Evolutionary conservation across 371 early-diverging fungal genomes (phyloP).

Genomic region (Lichtheimia ornata): DNA sequence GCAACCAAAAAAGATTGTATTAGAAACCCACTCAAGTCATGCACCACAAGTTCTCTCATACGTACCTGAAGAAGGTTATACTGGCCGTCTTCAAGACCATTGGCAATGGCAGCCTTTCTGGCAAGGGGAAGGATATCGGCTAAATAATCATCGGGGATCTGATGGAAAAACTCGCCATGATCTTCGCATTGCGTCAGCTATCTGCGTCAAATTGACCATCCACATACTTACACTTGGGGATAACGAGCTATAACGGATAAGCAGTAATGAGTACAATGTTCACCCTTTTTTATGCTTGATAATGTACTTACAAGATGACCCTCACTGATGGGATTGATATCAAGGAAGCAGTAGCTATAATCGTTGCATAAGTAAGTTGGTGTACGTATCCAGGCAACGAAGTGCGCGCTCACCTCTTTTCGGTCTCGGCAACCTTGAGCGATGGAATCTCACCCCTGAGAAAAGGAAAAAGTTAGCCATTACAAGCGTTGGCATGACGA

Average conservation of each 20-base stretch:
- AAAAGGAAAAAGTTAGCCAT: background rate
- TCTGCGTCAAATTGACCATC: background rate
- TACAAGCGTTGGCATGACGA: background rate
- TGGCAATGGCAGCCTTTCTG: slow-evolving; percentile 79
- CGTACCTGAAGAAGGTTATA: slow-evolving; percentile 92
- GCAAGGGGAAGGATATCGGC: slow-evolving; percentile 84
- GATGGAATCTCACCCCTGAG: slow-evolving; percentile 84
- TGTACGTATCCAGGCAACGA: background rate
- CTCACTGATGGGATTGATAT: slow-evolving; percentile 77
- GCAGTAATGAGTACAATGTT: background rate
- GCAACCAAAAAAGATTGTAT: background rate
- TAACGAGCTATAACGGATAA: slow-evolving; percentile 63
- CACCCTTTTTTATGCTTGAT: background rate
- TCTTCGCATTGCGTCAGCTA: slow-evolving; percentile 41
- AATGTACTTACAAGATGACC: slow-evolving; percentile 72
- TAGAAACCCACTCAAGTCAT: background rate
- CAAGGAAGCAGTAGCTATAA: slow-evolving; percentile 67
- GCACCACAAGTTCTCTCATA: too few relatives aligned
- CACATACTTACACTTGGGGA: slow-evolving; percentile 76
- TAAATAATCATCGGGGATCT: slow-evolving; percentile 85
- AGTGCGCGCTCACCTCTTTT: slow-evolving; percentile 50
- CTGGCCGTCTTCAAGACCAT: slow-evolving; percentile 56
- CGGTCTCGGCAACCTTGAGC: slow-evolving; percentile 80
- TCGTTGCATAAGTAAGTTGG: background rate
- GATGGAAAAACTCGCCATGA: slow-evolving; percentile 88